Evolutionary conservation across 108 stramenopile genomes (phyloP), one percentile per base, ranked within the genome.

Genomic region (Nitzschia inconspicua): DNA sequence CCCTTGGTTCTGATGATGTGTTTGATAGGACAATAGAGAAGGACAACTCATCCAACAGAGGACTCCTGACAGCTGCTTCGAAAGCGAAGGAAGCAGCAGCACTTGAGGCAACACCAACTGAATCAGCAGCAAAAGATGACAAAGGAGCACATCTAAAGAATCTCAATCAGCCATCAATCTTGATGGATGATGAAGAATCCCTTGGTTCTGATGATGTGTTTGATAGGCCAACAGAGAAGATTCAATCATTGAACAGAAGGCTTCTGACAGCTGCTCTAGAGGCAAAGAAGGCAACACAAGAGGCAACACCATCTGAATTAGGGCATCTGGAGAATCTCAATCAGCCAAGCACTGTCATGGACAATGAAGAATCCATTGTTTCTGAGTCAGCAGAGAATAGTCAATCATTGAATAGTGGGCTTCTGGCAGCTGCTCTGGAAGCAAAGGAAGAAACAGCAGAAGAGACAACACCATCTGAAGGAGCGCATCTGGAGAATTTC

Each of bases 141-240:
- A n/a, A n/a, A n/a, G n/a, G n/a, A n/a, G n/a, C n/a, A n/a, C n/a
- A n/a, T n/a, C n/a, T n/a, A n/a, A n/a, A n/a, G n/a, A n/a, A n/a
- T n/a, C n/a, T n/a, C n/a, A n/a, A n/a, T n/a, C n/a, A n/a, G n/a
- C n/a, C n/a, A n/a, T n/a, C n/a, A n/a, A n/a, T n/a, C n/a, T n/a
- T n/a, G n/a, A n/a, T n/a, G n/a, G 29, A 27, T 19, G 57, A 58
- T 43, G 40, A 4, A 4, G 57, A 58, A 11, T 58, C 57, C 11
- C 34, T 58, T n/a, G 57, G 42, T 8, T 44, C 57, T 44, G 42
- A 18, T 5, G 57, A 24, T 5, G 24, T 58, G 42, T 58, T 58
- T 43, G 57, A 58, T 43, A 42, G 4, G 7, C 57, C 57, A 22
- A 27, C 9, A 14, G 57, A 29, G n/a, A n/a, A n/a, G n/a, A n/a